Conservation (phyloP, 2,329 filamentous ascomycete genomes). For the Ceratocystis harringtonii region DNA sequence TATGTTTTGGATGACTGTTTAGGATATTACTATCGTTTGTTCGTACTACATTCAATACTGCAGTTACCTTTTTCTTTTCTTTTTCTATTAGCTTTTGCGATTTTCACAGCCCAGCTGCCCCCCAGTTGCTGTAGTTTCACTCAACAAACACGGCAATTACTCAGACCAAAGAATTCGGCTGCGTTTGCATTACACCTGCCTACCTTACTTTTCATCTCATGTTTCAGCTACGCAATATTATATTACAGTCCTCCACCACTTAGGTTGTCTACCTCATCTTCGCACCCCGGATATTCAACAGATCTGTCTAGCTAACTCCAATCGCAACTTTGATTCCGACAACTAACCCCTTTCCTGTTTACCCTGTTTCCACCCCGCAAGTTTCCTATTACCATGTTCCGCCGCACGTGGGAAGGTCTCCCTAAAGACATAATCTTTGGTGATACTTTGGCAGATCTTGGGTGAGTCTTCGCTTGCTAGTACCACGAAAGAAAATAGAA, state of each 20-base stretch:
- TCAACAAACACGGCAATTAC: not conserved
- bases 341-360: too few relatives aligned
- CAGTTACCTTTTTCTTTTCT: not conserved
- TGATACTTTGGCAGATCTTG: slow-evolving; percentile 51
- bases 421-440: slow-evolving; percentile 56
- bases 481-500: too few relatives aligned
- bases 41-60: not conserved
- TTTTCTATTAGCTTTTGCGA: not conserved
- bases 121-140: not conserved
- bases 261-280: not conserved
- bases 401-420: slow-evolving; percentile 50
- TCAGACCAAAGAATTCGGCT: not conserved
- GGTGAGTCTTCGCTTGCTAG: slow-evolving; percentile 34
- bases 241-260: not conserved
- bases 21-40: not conserved
- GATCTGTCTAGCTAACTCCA: too few relatives aligned
- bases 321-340: too few relatives aligned
- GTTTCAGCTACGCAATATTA: not conserved
- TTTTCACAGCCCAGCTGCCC: not conserved
- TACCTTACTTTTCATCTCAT: not conserved
- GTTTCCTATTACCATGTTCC: slow-evolving; percentile 48
- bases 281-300: not conserved
- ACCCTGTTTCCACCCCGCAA: not conserved
- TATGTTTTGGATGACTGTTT: not conserved
- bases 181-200: not conserved